phyloP scores from a whole-genome alignment of 1,284 basidiomycete species.

The Butyriboletus regius region DNA sequence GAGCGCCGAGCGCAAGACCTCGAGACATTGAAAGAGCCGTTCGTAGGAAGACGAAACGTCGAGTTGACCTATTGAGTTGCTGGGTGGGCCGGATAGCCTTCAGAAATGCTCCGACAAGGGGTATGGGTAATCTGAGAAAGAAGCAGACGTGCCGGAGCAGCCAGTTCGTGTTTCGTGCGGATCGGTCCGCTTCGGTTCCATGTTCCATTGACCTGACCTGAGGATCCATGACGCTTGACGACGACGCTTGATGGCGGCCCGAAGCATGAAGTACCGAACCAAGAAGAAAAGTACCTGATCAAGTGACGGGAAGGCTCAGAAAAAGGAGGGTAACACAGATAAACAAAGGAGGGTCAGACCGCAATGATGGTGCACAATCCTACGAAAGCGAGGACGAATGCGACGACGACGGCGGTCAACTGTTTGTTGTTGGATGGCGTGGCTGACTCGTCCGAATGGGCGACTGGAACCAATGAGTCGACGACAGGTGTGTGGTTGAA shows the following conservation, averaged over 20 bases:
- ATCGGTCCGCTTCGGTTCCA: conserved; percentile 13
- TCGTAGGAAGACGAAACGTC: not conserved
- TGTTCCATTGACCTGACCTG: conserved; percentile 18
- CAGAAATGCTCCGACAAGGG: conserved; percentile 18
- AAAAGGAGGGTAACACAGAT: not conserved
- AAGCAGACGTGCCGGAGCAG: conserved; percentile 16
- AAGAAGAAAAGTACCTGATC: conserved; percentile 12
- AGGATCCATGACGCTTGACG: conserved; percentile 27
- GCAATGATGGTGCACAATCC: conserved; percentile 2
- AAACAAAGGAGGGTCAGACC: conserved; percentile 8
- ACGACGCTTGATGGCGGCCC: conserved; percentile 19
- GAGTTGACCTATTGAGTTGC: not conserved
- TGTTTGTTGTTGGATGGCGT: not conserved
- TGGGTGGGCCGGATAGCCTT: not conserved
- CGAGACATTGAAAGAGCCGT: not conserved
- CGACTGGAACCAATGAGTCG: conserved; percentile 13
- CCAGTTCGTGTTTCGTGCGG: conserved; percentile 10
- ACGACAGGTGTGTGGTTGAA: conserved; percentile 5
- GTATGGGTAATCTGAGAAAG: conserved; percentile 17
- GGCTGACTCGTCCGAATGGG: not conserved
- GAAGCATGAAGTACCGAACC: conserved; percentile 13
- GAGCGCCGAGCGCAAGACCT: not conserved
- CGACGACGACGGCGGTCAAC: not conserved
- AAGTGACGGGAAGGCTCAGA: not conserved
- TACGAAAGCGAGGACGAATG: conserved; percentile 2